Evolutionary conservation across 148 eudicot species (phyloP).

Genomic region (Dianthus caryophyllus): DNA sequence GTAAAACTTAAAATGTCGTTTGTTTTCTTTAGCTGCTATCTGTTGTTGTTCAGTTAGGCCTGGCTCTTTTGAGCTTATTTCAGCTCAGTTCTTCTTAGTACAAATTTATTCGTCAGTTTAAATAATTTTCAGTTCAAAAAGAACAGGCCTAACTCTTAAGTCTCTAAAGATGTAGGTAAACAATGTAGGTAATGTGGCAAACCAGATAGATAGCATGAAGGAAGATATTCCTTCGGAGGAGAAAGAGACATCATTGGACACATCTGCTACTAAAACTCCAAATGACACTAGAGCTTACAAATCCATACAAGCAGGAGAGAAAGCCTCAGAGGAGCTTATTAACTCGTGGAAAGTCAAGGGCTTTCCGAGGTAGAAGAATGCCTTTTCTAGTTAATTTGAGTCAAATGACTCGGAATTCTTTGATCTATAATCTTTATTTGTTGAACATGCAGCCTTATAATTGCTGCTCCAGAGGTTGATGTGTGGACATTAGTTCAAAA

Average conservation of each 20-base stretch:
- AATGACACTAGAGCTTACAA: conserved; percentile 33
- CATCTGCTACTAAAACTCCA: conserved; percentile 27
- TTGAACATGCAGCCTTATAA: conserved; percentile 53
- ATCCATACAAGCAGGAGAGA: conserved; percentile 63
- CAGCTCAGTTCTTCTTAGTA: no score
- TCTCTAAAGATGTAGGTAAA: conserved; percentile 1
- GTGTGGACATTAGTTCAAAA: conserved; percentile 70
- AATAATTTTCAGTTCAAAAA: no score
- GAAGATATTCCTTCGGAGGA: conserved; percentile 29
- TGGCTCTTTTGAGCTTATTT: no score
- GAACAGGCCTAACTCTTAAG: not conserved
- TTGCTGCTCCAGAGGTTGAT: conserved; percentile 85
- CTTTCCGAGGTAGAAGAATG: conserved; percentile 56
- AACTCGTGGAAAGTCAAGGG: conserved; percentile 81
- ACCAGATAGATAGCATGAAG: conserved; percentile 31
- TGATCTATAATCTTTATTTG: not conserved
- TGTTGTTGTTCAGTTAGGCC: no score
- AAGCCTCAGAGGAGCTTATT: conserved; percentile 60
- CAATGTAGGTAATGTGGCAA: conserved; percentile 23
- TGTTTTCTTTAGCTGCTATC: not conserved
- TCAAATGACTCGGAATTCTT: conserved; percentile 2
- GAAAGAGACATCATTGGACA: conserved; percentile 27
- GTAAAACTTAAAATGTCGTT: no score
- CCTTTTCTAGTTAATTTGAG: not conserved
- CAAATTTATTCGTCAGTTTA: no score